Percentiles rank a stretch among this genome's conserved stretches.
Evolutionary conservation across 1,284 basidiomycete species (phyloP).

Genomic region (Boletellus sp.): DNA sequence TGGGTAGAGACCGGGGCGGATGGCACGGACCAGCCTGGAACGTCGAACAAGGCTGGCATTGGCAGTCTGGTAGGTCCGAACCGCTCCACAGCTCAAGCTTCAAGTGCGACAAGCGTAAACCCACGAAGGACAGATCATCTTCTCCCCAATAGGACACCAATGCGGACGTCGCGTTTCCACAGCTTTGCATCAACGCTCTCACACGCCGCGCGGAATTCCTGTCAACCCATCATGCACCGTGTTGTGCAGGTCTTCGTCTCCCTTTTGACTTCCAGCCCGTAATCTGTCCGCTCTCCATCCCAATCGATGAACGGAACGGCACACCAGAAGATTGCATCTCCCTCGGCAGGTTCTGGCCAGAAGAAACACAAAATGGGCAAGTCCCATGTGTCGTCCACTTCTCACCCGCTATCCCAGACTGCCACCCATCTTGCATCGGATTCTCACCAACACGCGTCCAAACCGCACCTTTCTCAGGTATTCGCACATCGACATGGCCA

Average conservation of each 20-base stretch:
- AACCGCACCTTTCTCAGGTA: slow-evolving; percentile 15
- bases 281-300: not conserved
- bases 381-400: slow-evolving; percentile 1
- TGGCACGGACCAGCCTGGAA: slow-evolving; percentile 69
- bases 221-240: slow-evolving; percentile 14
- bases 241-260: slow-evolving; percentile 16
- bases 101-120: not conserved
- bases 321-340: not conserved
- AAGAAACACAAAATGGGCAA: slow-evolving; percentile 19
- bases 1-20: slow-evolving; percentile 39
- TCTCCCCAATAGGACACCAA: slow-evolving; percentile 9
- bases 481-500: not conserved
- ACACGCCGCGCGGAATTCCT: slow-evolving; percentile 16
- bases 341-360: slow-evolving; percentile 1
- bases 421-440: slow-evolving; percentile 8
- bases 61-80: slow-evolving; percentile 2
- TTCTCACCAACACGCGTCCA: slow-evolving; percentile 15
- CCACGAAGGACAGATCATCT: not conserved
- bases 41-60: slow-evolving; percentile 58
- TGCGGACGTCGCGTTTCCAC: slow-evolving; percentile 24
- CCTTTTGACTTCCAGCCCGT: not conserved
- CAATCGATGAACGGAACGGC: slow-evolving; percentile 13
- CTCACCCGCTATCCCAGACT: slow-evolving; percentile 5
- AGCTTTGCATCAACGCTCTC: slow-evolving; percentile 7
- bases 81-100: not conserved